Evolutionary conservation across 2,329 filamentous ascomycete species (phyloP).

Genomic region (Aspergillus piperis): DNA sequence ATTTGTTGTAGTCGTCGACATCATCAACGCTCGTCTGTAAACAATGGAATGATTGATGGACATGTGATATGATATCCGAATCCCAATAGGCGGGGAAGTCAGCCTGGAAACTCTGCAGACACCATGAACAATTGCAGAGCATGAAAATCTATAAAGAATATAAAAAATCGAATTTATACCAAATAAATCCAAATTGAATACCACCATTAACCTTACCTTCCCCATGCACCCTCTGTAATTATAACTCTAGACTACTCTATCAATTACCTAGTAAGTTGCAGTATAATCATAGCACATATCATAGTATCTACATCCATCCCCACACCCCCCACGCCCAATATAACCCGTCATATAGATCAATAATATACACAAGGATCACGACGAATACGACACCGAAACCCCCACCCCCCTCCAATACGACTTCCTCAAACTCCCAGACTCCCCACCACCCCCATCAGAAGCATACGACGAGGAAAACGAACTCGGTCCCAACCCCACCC

Average conservation of each 20-base stretch:
- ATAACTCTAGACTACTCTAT: background rate
- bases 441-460: constrained; percentile 21
- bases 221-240: background rate
- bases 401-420: constrained; percentile 47
- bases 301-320: background rate
- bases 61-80: constrained; percentile 12
- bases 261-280: background rate
- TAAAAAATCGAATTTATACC: background rate
- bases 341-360: background rate
- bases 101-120: background rate
- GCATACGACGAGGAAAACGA: constrained; percentile 36
- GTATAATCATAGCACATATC: background rate
- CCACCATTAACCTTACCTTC: background rate
- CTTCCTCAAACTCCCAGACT: constrained; percentile 23
- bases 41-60: constrained; percentile 9
- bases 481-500: constrained; percentile 72
- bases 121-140: background rate
- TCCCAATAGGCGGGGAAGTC: background rate
- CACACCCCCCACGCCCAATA: too few relatives aligned
- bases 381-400: constrained; percentile 46
- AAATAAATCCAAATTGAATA: background rate
- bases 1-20: constrained; percentile 59
- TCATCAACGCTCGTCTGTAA: constrained; percentile 64
- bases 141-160: background rate
- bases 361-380: constrained; percentile 26